Base-by-base conservation (phyloP, 192 early-diverging fungal genomes). In the Gryganskiella cystojenkinii region DNA sequence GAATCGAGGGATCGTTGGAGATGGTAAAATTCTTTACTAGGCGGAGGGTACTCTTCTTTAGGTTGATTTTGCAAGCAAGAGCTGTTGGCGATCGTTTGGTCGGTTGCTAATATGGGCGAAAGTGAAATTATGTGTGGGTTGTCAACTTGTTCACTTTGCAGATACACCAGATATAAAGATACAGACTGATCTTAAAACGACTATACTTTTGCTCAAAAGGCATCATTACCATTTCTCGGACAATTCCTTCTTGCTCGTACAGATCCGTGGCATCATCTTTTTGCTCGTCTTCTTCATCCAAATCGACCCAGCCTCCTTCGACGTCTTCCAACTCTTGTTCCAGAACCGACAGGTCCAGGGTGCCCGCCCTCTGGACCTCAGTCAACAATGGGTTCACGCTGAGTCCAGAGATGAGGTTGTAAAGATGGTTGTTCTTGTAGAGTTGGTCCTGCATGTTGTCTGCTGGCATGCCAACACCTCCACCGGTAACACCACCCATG, bases 321-420 rank as follows among this genome's bases (percentile, higher is more conserved):
- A 78, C 74, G 59, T 69, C 74, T 31, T 78, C 74, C 56, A 78
- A 20, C 25, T 78, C 74, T 27, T 78, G 74, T 28, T 78, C 74
- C 22, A 78, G 43, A 0, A 61, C 67, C 14, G 74, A 78, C 3
- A 78, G 43, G 31, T 78, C 74, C 30, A 78, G 46, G 30, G 74
- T 78, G 34, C 74, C 74, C 2, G 74, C 74, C 0, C 74, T 58
- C 37, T 78, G 74, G 28, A 78, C 66, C 43, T 78, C 74, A 10
- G 74, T 78, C 27, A 78, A 42, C 0, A 78, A 33, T 14, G 74
- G 53, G 27, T 78, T 78, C 37, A 78, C 74, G 42, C 63, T 78
- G 31, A 78, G 35, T 42, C 74, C 74, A 1, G 74, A 78, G 27
- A 78, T 78, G 17, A 78, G 61, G 43, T 78, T 78, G 37, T 78